These are phyloP conservation scores for Plantago major DNA, from an alignment of 257 asterid genomes.

Conservation along the genomic window DNA sequence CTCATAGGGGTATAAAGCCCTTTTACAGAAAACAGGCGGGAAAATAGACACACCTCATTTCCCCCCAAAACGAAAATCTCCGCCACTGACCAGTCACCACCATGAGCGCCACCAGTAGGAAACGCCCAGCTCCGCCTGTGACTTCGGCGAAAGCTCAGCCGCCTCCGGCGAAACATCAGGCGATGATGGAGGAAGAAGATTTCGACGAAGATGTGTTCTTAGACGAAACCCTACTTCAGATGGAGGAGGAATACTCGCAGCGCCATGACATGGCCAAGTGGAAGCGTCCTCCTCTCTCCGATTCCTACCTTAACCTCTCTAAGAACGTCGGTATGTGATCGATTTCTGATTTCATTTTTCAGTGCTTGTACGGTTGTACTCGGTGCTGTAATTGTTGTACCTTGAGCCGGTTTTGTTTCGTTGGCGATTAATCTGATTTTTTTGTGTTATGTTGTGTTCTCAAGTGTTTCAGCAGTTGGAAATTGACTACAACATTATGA, in stretches of 20 bases:
- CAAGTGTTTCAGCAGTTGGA: slow-evolving; percentile 43
- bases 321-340: slow-evolving; percentile 54
- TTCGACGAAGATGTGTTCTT: slow-evolving; percentile 79
- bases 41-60: slow-evolving; percentile 25
- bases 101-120: slow-evolving; percentile 58
- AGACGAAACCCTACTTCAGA: slow-evolving; percentile 77
- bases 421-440: neutral
- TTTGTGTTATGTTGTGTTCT: neutral
- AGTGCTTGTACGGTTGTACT: slow-evolving; percentile 14
- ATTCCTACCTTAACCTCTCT: slow-evolving; percentile 39
- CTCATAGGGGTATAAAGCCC: slow-evolving; percentile 10
- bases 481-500: slow-evolving; percentile 61
- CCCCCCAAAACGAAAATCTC: slow-evolving; percentile 12
- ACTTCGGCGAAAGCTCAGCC: slow-evolving; percentile 36
- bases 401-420: neutral
- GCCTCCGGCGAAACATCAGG: slow-evolving; percentile 59
- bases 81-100: neutral
- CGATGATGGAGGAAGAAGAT: slow-evolving; percentile 72
- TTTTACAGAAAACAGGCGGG: slow-evolving; percentile 43
- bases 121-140: slow-evolving; percentile 50
- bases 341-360: neutral
- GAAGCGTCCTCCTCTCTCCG: slow-evolving; percentile 70
- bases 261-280: slow-evolving; percentile 59
- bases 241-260: slow-evolving; percentile 67
- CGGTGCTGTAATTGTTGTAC: neutral